Evolutionary conservation across 2,329 filamentous ascomycete species (phyloP).

Genomic region (Colletotrichum cordylinicola): DNA sequence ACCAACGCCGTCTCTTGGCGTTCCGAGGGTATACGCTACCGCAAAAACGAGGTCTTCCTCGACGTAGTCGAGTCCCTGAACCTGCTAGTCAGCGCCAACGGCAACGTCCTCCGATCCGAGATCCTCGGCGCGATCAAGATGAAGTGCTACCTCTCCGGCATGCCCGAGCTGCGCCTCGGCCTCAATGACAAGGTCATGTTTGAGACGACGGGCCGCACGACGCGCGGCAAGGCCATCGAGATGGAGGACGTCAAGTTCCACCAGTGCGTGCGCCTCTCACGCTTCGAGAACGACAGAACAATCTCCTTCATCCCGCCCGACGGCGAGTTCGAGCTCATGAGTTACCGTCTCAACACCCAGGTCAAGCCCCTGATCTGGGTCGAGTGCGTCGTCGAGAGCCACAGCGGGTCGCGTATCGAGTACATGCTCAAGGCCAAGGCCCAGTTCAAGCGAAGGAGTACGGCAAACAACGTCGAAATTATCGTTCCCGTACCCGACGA

Average conservation of each 20-base stretch:
- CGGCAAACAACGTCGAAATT: constrained; percentile 98
- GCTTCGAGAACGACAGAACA: constrained; percentile 98
- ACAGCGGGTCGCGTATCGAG: constrained; percentile 94
- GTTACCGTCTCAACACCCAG: constrained; percentile 96
- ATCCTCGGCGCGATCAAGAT: constrained; percentile 98
- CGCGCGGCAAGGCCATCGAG: constrained; percentile 94
- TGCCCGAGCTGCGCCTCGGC: constrained; percentile 93
- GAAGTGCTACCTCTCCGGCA: constrained; percentile 98
- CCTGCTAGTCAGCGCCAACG: constrained; percentile 89
- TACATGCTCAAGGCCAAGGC: constrained; percentile 99
- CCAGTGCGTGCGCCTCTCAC: constrained; percentile 92
- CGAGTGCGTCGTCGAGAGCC: constrained; percentile 94
- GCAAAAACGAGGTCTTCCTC: constrained; percentile 99
- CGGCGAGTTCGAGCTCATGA: constrained; percentile 99
- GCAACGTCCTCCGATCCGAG: constrained; percentile 94
- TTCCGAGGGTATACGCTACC: constrained; percentile 96
- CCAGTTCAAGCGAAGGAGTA: constrained; percentile 97
- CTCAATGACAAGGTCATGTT: constrained; percentile 99
- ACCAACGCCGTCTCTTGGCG: constrained; percentile 99
- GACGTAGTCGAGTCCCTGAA: constrained; percentile 98
- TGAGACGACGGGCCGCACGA: constrained; percentile 93
- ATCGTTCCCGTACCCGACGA: constrained; percentile 97
- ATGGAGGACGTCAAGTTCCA: constrained; percentile 99
- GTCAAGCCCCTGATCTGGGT: constrained; percentile 99
- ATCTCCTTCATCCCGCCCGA: constrained; percentile 99